Evolutionary conservation across 1,284 basidiomycete species (phyloP), one percentile per base, ranked within the genome.

Genomic region (Phenoliferia sp.): DNA sequence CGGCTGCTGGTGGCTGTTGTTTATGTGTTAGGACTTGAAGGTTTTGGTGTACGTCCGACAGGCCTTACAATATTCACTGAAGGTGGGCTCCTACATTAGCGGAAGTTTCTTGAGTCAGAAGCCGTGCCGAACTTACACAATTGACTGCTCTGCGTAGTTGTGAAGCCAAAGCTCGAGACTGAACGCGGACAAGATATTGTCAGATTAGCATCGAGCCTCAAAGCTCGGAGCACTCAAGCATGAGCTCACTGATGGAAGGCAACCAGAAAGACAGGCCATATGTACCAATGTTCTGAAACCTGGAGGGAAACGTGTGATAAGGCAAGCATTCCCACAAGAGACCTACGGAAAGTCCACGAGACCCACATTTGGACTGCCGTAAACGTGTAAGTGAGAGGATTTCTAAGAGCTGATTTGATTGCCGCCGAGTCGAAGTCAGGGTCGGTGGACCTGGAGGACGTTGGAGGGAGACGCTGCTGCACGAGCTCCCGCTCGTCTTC

Each of bases 261-360:
- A 75, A 63, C 75, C 75, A 75, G 62, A 74, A 76, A 2, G 58
- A 29, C 17, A 69, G 32, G 16, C 73, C 74, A 55, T 62, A 64
- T 7, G 63, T 54, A n/a, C 54, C 64, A 22, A 59, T 61, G 62
- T 67, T 63, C 3, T 10, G n/a, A 52, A 44, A n/a, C n/a, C n/a
- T n/a, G n/a, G n/a, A n/a, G n/a, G n/a, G n/a, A n/a, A n/a, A n/a
- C n/a, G n/a, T n/a, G n/a, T n/a, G n/a, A n/a, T n/a, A n/a, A n/a
- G n/a, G n/a, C n/a, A n/a, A n/a, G n/a, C n/a, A n/a, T n/a, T n/a
- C n/a, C n/a, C n/a, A n/a, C n/a, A n/a, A n/a, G n/a, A n/a, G n/a
- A n/a, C n/a, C n/a, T n/a, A n/a, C n/a, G n/a, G n/a, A n/a, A n/a
- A n/a, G n/a, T n/a, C n/a, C n/a, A n/a, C n/a, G n/a, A n/a, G n/a